Evolutionary conservation across 441 rosid genomes (phyloP).

Genomic region (Daphne laureola): DNA sequence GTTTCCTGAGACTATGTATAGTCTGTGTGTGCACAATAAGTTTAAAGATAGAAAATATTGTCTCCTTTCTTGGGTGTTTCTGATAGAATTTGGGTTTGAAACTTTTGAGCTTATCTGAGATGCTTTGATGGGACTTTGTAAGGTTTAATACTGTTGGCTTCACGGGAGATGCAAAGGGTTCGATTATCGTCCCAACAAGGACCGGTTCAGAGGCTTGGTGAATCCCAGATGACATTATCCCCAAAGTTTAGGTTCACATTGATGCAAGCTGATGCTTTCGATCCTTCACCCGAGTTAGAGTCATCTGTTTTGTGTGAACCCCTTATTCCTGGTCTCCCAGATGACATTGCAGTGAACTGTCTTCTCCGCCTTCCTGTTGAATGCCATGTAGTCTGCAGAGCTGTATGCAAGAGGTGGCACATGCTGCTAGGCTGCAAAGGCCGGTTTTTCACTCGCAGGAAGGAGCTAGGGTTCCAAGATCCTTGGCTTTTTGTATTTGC

Average conservation of each 20-base stretch:
- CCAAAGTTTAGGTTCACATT: conserved; percentile 71
- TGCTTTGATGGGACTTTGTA: no score
- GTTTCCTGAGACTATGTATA: no score
- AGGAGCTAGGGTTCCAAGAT: conserved; percentile 62
- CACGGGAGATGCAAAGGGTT: conserved; percentile 70
- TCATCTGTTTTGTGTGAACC: conserved; percentile 45
- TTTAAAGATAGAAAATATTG: no score
- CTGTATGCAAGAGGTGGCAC: conserved; percentile 82
- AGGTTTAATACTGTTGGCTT: no score
- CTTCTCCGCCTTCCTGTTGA: conserved; percentile 72
- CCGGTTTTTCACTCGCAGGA: conserved; percentile 58
- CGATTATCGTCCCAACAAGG: conserved; percentile 66
- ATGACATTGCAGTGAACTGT: conserved; percentile 73
- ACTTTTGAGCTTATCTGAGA: no score
- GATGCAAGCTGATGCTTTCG: conserved; percentile 42
- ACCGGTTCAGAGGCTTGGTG: conserved; percentile 76
- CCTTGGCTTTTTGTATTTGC: conserved; percentile 87
- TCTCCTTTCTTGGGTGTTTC: no score
- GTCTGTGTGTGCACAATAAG: no score
- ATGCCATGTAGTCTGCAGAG: conserved; percentile 52
- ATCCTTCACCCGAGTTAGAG: conserved; percentile 43
- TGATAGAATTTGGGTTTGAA: no score
- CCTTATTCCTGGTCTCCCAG: conserved; percentile 86
- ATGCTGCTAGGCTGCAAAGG: conserved; percentile 59
- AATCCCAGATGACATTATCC: conserved; percentile 75